Percentiles rank a stretch among this genome's conserved stretches.
phyloP scores from a whole-genome alignment of 1,284 basidiomycete species.

The Apiotrichum montevideense region DNA sequence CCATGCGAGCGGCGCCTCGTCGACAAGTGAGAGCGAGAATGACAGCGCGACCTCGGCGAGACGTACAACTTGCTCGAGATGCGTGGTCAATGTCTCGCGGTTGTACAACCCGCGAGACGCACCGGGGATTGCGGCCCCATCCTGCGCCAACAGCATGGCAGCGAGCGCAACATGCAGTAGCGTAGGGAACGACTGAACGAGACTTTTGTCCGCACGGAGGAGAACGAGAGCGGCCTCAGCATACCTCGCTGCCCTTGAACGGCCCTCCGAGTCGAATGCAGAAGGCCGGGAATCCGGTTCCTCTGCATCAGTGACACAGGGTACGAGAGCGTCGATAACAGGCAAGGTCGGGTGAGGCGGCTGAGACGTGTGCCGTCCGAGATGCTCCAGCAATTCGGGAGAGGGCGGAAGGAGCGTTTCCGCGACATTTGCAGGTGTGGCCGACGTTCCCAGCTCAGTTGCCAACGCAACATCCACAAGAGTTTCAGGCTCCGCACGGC shows the following conservation, averaged over 20 bases:
- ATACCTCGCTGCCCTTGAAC: conserved; percentile 58
- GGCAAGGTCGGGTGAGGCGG: conserved; percentile 58
- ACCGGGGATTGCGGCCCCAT: conserved; percentile 52
- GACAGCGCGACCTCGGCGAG: conserved; percentile 59
- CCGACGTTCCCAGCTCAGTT: conserved; percentile 15
- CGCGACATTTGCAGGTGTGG: conserved; percentile 17
- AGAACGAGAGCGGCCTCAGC: conserved; percentile 58
- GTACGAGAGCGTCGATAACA: conserved; percentile 54
- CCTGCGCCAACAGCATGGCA: conserved; percentile 44
- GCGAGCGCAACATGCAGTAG: conserved; percentile 30
- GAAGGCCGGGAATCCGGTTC: conserved; percentile 3
- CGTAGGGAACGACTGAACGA: conserved; percentile 49
- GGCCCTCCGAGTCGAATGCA: conserved; percentile 47
- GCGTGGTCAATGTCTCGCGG: conserved; percentile 41
- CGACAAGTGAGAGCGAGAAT: conserved; percentile 58
- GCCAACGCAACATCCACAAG: conserved; percentile 38
- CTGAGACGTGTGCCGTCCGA: conserved; percentile 37
- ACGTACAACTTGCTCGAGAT: conserved; percentile 51
- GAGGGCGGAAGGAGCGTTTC: conserved; percentile 23
- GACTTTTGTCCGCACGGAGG: conserved; percentile 58
- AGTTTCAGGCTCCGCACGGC: conserved; percentile 28
- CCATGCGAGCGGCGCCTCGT: conserved; percentile 51
- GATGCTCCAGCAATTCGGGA: conserved; percentile 9
- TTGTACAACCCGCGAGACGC: conserved; percentile 53
- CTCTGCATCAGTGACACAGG: conserved; percentile 11